phyloP scores from a whole-genome alignment of 371 early-diverging fungal genomes.

The Mortierella sp. region DNA sequence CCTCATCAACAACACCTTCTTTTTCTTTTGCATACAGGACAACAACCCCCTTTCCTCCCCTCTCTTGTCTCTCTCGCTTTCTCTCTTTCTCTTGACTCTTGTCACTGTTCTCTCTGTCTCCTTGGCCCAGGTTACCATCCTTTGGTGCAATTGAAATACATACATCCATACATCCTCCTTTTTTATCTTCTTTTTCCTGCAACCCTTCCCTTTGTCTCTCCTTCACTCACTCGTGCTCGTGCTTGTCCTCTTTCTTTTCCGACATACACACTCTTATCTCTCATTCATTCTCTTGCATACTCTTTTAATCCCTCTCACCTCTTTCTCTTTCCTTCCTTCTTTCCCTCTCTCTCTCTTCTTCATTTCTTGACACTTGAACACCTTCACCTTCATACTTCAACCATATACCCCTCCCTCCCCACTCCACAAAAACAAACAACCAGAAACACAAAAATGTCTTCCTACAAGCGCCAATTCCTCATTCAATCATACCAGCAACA shows the following conservation, averaged over 20 bases:
- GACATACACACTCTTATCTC: not conserved
- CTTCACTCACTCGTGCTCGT: not conserved
- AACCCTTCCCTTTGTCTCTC: not conserved
- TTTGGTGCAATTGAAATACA: not conserved
- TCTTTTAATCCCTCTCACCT: too few species aligned
- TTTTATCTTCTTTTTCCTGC: not conserved
- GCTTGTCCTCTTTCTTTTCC: not conserved
- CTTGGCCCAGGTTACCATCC: conserved; percentile 10
- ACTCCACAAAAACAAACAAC: not conserved
- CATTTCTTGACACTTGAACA: not conserved
- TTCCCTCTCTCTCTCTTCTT: not conserved
- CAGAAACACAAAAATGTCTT: conserved; percentile 11
- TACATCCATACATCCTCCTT: not conserved
- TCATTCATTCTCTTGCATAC: not conserved
- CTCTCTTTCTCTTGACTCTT: not conserved
- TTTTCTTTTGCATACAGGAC: not conserved
- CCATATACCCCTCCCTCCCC: not conserved
- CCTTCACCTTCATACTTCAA: not conserved
- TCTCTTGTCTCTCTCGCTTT: not conserved
- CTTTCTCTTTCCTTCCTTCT: not conserved
- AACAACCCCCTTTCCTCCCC: not conserved
- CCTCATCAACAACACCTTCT: not conserved
- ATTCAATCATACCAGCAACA: conserved; percentile 10
- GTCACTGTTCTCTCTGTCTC: not conserved
- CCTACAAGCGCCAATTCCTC: conserved; percentile 21